Percentiles rank a stretch among this genome's conserved stretches.
Evolutionary conservation across 2,329 filamentous ascomycete species (phyloP).

Genomic region (Neonectria hederae): DNA sequence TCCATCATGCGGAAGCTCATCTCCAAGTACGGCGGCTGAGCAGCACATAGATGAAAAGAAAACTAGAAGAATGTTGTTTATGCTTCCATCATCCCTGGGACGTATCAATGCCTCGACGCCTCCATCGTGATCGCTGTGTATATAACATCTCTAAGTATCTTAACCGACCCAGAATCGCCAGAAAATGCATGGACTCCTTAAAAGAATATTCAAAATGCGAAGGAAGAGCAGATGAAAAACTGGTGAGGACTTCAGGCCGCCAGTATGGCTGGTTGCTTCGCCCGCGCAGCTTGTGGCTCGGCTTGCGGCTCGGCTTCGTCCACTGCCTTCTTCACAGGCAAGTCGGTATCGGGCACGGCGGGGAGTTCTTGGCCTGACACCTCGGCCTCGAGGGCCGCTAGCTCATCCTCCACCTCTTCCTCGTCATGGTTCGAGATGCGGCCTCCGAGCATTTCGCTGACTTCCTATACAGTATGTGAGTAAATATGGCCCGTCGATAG

Average conservation of each 20-base stretch:
- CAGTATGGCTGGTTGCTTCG: constrained; percentile 52
- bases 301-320: constrained; percentile 31
- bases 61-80: constrained; percentile 15
- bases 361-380: constrained; percentile 45
- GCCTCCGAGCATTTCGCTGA: constrained; percentile 89
- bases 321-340: constrained; percentile 22
- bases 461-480: constrained; percentile 68
- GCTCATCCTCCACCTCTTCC: constrained; percentile 96
- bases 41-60: constrained; percentile 10
- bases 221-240: not conserved
- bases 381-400: constrained; percentile 76
- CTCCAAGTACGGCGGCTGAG: constrained; percentile 70
- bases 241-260: constrained; percentile 38
- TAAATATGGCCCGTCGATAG: not conserved
- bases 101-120: constrained; percentile 38
- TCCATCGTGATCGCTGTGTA: constrained; percentile 38
- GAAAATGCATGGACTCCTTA: constrained; percentile 29
- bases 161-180: constrained; percentile 22
- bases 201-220: constrained; percentile 3
- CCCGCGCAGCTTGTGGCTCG: constrained; percentile 35
- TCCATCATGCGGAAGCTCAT: constrained; percentile 80
- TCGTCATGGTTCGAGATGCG: constrained; percentile 94
- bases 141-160: constrained; percentile 32
- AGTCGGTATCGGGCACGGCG: constrained; percentile 22
- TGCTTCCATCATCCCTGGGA: constrained; percentile 27